Evolutionary conservation across 352 stramenopile species (phyloP), one percentile per base, ranked within the genome.

Genomic region (Globisporangium okanoganense): DNA sequence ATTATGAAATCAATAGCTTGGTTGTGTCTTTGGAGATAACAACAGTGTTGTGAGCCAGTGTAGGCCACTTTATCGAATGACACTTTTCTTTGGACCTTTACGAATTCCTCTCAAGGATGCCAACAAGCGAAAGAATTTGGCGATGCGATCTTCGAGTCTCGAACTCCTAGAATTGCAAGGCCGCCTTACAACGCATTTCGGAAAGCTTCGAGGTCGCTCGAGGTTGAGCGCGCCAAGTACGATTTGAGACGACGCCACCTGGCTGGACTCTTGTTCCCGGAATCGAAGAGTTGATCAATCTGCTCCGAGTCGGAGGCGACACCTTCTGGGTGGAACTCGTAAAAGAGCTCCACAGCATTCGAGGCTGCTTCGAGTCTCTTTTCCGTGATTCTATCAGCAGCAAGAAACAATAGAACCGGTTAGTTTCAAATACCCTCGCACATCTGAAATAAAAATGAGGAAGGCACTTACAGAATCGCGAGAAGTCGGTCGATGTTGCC

Each of bases 341-440:
- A 78, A 47, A 66, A 76, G 14, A 83, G 61, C 18, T 82, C 65
- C 6, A 85, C 70, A 24, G 56, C 63, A 24, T 41, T 61, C 38
- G 72, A 71, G 20, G 73, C 71, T 18, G 49, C 35, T 43, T 77
- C 70, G 52, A 81, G 69, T 10, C 73, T 65, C 36, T 78, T 72
- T n/a, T 76, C 72, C 10, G 62, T 61, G 51, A 85, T 67, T 22
- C 73, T 82, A 48, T 38, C 10, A 14, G 12, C 10, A 14, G 12
- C 12, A 50, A 14, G 22, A 64, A 57, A 10, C 22, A 52, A 31
- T 33, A 47, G 14, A 65, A 25, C 31, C 20, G 40, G 33, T 44
- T 14, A 31, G 31, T 16, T 35, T 38, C 16, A 49, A 31, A 6
- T 22, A 41, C n/a, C 54, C 10, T 14, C 18, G 22, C 6, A 35